Conservation (phyloP, 768 basidiomycete species). For the Tylopilus vinaceipallidus region DNA sequence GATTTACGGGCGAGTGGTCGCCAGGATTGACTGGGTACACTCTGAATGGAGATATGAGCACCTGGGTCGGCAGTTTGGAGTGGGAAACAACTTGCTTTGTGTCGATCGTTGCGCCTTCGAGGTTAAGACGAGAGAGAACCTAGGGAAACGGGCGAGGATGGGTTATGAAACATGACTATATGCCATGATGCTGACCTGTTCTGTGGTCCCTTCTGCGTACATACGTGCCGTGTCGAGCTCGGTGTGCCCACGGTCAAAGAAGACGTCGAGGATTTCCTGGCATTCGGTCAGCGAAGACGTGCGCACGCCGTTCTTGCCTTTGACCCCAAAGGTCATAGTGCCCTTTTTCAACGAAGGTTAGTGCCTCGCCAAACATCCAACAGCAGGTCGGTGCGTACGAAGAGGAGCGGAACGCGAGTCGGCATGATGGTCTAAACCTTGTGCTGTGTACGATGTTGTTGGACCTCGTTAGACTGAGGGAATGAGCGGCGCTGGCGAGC, state of each 20-base stretch:
- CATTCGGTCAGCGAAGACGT: constrained; percentile 34
- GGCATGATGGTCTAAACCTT: too few relatives aligned
- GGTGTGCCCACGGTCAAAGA: constrained; percentile 40
- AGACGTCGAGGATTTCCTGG: constrained; percentile 45
- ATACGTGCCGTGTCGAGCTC: constrained; percentile 52
- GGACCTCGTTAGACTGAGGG: background rate
- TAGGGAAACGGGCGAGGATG: constrained; percentile 19
- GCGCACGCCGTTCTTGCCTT: constrained; percentile 42
- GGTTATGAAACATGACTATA: too few relatives aligned
- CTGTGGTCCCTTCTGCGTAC: constrained; percentile 55
- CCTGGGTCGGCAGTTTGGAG: too few relatives aligned
- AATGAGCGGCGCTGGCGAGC: background rate
- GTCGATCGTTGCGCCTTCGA: constrained; percentile 42
- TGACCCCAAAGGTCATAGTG: constrained; percentile 46
- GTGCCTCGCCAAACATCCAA: background rate
- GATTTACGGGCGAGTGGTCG: constrained; percentile 37
- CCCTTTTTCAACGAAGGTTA: constrained; percentile 31
- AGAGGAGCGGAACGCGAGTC: constrained; percentile 29
- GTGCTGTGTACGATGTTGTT: too few relatives aligned
- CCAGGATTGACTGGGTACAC: constrained; percentile 42
- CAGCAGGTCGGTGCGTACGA: constrained; percentile 11
- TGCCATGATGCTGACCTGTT: constrained; percentile 38
- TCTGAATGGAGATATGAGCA: too few relatives aligned
- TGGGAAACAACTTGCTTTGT: constrained; percentile 38
- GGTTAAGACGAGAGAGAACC: constrained; percentile 41